Percentiles rank a stretch among this genome's conserved stretches.
Evolutionary conservation across 2,329 filamentous ascomycete genomes (phyloP).

Genomic region (Macroventuria anomochaeta): DNA sequence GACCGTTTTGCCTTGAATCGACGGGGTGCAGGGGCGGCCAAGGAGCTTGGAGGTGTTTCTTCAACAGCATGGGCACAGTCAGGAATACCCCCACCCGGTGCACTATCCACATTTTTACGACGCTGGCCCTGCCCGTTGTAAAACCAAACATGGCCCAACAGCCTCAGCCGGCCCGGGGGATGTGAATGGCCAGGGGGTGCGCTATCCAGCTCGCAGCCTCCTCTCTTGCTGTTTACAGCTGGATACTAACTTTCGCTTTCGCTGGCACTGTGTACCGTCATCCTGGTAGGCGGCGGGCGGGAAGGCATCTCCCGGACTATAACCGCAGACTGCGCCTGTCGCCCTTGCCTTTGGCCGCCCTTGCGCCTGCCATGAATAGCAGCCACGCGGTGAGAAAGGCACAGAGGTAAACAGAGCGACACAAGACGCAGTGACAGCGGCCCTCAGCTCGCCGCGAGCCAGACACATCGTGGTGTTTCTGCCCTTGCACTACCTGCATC

Average conservation of each 20-base stretch:
- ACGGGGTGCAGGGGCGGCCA: conserved; percentile 30
- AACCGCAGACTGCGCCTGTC: conserved; percentile 17
- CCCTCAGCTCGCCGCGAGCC: conserved; percentile 14
- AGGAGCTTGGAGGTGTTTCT: conserved; percentile 28
- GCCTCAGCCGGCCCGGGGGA: conserved; percentile 26
- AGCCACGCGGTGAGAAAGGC: conserved; percentile 8
- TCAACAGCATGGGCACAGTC: conserved; percentile 35
- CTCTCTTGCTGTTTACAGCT: neutral
- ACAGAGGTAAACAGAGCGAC: neutral
- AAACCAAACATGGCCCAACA: conserved; percentile 34
- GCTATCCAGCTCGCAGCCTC: neutral
- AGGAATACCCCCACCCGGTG: conserved; percentile 36
- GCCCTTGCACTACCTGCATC: conserved; percentile 5
- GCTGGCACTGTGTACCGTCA: conserved; percentile 21
- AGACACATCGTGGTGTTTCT: conserved; percentile 20
- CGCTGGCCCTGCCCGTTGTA: conserved; percentile 26
- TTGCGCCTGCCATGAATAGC: conserved; percentile 18
- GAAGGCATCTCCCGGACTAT: conserved; percentile 20
- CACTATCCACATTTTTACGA: conserved; percentile 15
- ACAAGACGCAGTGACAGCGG: conserved; percentile 16
- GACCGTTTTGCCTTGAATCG: conserved; percentile 37
- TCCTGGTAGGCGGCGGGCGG: conserved; percentile 28
- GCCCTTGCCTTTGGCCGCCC: conserved; percentile 17
- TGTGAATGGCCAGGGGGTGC: conserved; percentile 3
- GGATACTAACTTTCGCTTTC: neutral